A percentile compares a stretch with the other conserved stretches of the same genome.
Conservation (phyloP, 2,329 filamentous ascomycete genomes). For the Metarhizium anisopliae region DNA sequence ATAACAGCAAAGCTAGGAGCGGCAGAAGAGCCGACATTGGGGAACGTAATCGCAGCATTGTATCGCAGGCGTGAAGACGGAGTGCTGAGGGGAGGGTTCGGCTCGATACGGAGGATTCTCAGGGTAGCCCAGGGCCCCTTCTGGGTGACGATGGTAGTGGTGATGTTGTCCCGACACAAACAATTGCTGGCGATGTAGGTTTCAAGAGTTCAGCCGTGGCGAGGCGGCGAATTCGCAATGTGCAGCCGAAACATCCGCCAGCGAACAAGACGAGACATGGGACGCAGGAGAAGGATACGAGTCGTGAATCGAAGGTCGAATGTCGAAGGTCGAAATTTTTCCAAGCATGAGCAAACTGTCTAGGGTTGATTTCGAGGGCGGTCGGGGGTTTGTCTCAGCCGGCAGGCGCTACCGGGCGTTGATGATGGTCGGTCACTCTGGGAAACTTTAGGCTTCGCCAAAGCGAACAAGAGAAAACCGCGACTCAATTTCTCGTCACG, state of each 20-base stretch:
- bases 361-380: neutral
- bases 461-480: neutral
- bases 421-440: neutral
- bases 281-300: neutral
- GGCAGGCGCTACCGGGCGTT: neutral
- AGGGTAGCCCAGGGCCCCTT: neutral
- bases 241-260: conserved; percentile 1
- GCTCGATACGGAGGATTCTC: neutral
- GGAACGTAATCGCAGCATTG: neutral
- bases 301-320: neutral
- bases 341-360: neutral
- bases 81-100: neutral
- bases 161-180: neutral
- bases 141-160: neutral
- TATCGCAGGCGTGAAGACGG: neutral
- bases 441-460: neutral
- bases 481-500: neutral
- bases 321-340: neutral
- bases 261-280: conserved; percentile 2
- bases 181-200: neutral
- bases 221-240: neutral
- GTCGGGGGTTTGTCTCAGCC: neutral
- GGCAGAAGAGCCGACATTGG: neutral
- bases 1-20: conserved; percentile 11
- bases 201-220: neutral